Evolutionary conservation across 208 protist genomes (phyloP), one percentile per base, ranked within the genome.

Genomic region (Acanthamoeba culbertsoni): DNA sequence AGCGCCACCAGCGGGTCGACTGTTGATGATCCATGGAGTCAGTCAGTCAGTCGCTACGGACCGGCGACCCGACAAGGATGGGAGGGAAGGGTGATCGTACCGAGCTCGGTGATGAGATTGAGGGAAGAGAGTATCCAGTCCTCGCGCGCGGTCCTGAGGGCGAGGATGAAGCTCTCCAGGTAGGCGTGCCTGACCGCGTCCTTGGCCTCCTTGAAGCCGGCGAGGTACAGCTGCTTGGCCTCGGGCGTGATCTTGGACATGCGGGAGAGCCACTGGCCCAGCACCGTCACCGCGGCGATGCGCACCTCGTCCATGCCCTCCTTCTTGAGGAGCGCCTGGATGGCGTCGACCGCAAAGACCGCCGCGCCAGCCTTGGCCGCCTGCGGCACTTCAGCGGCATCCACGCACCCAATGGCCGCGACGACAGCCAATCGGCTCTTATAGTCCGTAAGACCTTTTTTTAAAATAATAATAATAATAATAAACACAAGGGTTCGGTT

Each of bases 191-290:
- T 26, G n/a, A 55, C 62, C 2, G 68, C 42, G 35, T 93, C 89
- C 53, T 93, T 93, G 43, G 40, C 65, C 14, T 93, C 89, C 53
- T 93, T 84, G 63, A 93, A 82, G 89, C 89, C 89, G 33, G 43
- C 53, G 6, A 93, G 53, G 37, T 63, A 93, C 33, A 93, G 42
- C 43, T 75, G 48, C 55, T 93, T 93, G n/a, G 57, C 65, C 62
- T 93, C 65, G n/a, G 59, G 45, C 10, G 89, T 51, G 37, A 93
- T 18, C 48, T 75, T 82, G 18, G 68, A 31, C 16, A 63, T 45
- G 33, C 62, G 59, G 10, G 45, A 48, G 68, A 93, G 89, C 89
- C 89, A 93, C 28, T 63, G 65, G 31, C 89, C 89, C 45, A 93
- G 40, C 18, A 31, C 43, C 53, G 46, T 65, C 6, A 82, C 63